These are phyloP conservation scores for Phyllosticta citriasiana DNA, from an alignment of 2,329 filamentous ascomycete genomes.

Conservation along the genomic window DNA sequence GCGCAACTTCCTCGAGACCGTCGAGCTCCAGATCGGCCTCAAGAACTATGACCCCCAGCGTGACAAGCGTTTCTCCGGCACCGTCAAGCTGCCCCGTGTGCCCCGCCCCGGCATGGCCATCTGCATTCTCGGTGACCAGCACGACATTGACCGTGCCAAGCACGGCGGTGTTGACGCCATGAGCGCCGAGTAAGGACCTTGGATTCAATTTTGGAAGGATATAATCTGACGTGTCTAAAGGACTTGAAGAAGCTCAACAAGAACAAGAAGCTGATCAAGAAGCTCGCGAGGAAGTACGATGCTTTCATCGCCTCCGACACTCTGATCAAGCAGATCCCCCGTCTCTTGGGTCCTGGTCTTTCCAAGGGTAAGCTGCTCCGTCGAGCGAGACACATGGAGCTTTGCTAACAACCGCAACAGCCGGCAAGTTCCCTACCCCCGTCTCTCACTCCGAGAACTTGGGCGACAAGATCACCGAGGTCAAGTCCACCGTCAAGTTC, in stretches of 20 bases:
- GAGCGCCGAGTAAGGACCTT: constrained; percentile 57
- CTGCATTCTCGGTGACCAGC: constrained; percentile 85
- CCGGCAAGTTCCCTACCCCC: constrained; percentile 98
- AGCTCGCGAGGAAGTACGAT: constrained; percentile 99
- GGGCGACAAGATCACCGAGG: constrained; percentile 89
- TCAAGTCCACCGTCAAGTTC: constrained; percentile 99
- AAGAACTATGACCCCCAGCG: constrained; percentile 68
- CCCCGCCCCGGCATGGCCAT: constrained; percentile 86
- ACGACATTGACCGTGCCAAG: constrained; percentile 99
- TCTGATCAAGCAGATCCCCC: constrained; percentile 99
- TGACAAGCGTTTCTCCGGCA: constrained; percentile 99
- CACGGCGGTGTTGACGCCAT: constrained; percentile 97
- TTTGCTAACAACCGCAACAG: constrained; percentile 39
- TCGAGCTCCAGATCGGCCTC: constrained; percentile 53
- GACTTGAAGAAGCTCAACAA: constrained; percentile 99
- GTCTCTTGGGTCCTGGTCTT: constrained; percentile 97
- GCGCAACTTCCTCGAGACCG: constrained; percentile 93
- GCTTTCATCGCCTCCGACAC: constrained; percentile 95
- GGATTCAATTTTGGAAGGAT: neutral
- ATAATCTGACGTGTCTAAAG: neutral
- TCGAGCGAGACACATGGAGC: neutral
- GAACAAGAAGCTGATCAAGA: constrained; percentile 99
- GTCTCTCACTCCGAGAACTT: constrained; percentile 96
- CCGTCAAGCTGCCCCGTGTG: constrained; percentile 86
- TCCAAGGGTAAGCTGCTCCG: constrained; percentile 65